Conservation (phyloP, 139 green algal species). For the Bryopsis sp. region DNA sequence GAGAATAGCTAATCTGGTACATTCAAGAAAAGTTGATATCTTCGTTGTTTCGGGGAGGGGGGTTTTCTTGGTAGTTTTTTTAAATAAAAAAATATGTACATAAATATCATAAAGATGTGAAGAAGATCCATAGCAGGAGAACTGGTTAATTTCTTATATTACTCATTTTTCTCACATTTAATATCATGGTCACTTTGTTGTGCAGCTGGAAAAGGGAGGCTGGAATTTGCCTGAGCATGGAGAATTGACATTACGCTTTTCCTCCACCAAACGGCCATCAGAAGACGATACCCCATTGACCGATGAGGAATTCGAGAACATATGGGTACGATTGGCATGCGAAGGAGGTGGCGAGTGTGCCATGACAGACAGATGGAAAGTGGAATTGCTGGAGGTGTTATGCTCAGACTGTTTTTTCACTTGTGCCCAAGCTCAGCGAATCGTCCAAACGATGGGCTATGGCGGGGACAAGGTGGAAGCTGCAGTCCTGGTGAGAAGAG, state of each 20-base stretch:
- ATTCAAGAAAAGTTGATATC: too few species aligned
- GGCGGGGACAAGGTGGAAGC: slow-evolving; percentile 15
- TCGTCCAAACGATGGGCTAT: slow-evolving; percentile 8
- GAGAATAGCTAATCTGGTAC: too few species aligned
- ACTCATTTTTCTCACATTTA: too few species aligned
- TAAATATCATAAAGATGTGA: too few species aligned
- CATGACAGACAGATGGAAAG: slow-evolving; percentile 16
- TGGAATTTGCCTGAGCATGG: slow-evolving; percentile 10
- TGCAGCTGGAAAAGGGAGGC: not conserved
- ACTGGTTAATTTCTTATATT: too few species aligned
- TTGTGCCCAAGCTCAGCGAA: not conserved
- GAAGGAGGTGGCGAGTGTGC: slow-evolving; percentile 2
- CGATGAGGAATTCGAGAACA: not conserved
- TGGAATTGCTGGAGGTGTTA: slow-evolving; percentile 16
- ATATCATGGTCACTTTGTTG: not conserved
- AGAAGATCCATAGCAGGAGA: too few species aligned
- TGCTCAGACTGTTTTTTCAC: slow-evolving; percentile 19
- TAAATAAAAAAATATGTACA: not conserved
- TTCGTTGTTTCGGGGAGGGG: too few species aligned
- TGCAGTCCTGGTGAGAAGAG: not conserved
- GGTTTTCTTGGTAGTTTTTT: not conserved
- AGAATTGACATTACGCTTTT: not conserved
- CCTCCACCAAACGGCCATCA: slow-evolving; percentile 7
- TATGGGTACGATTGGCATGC: slow-evolving; percentile 6
- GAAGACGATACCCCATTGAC: not conserved